phyloP scores from a whole-genome alignment of 306 rosid genomes.

The barrel medic (Medicago truncatula) region DNA sequence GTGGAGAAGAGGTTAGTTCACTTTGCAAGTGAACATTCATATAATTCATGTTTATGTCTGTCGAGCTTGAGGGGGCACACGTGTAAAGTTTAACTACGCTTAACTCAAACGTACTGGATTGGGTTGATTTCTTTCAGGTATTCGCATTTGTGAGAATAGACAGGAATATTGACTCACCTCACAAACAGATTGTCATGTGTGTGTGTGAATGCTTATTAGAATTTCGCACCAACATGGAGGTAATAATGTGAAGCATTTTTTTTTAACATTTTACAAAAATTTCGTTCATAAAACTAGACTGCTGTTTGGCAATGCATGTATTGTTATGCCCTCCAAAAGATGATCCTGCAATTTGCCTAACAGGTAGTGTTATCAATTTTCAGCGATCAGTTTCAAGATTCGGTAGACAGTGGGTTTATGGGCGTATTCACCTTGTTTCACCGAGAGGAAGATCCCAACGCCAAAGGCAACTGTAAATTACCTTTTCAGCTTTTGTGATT shows the following conservation, averaged over 20 bases:
- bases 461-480: constrained; percentile 51
- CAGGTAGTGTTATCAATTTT: constrained; percentile 29
- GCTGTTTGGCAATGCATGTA: neutral
- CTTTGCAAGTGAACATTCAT: constrained; percentile 10
- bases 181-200: constrained; percentile 90
- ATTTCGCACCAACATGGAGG: constrained; percentile 83
- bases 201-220: constrained; percentile 75
- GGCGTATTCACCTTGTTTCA: constrained; percentile 82
- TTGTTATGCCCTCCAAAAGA: neutral
- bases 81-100: constrained; percentile 10
- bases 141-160: constrained; percentile 86
- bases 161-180: constrained; percentile 61
- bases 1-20: constrained; percentile 79
- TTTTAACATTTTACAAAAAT: constrained; percentile 16
- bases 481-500: constrained; percentile 22
- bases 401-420: constrained; percentile 83
- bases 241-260: constrained; percentile 44
- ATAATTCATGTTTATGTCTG: constrained; percentile 7
- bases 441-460: constrained; percentile 48
- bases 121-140: constrained; percentile 57
- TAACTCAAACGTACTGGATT: constrained; percentile 3
- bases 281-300: constrained; percentile 10
- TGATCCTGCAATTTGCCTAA: constrained; percentile 19
- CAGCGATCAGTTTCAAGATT: constrained; percentile 69
- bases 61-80: constrained; percentile 21